phyloP scores from a whole-genome alignment of 179 eudicot genomes.

The Spinacia oleracea region DNA sequence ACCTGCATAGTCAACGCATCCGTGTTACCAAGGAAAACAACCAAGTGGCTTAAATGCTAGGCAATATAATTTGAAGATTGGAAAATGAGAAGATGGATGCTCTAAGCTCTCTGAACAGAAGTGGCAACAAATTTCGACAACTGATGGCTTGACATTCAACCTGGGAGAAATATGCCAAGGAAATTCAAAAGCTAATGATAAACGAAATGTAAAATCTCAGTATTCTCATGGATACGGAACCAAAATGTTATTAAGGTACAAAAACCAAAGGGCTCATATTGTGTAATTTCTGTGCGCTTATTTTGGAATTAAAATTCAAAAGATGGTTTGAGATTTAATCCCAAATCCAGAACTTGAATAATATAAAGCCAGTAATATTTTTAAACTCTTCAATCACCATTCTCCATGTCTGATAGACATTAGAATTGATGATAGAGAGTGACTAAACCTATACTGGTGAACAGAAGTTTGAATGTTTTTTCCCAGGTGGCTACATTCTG shows the following conservation, averaged over 20 bases:
- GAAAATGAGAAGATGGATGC: background rate
- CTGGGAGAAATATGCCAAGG: background rate
- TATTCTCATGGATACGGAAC: background rate
- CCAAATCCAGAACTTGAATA: background rate
- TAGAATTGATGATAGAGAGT: background rate
- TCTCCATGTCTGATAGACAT: background rate
- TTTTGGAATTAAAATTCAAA: background rate
- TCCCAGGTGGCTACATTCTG: background rate
- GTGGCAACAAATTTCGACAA: background rate
- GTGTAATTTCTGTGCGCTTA: background rate
- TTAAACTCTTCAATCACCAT: background rate
- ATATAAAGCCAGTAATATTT: background rate
- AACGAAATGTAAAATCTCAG: background rate
- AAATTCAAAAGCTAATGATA: background rate
- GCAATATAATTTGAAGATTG: constrained; percentile 5
- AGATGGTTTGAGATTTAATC: background rate
- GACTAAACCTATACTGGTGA: background rate
- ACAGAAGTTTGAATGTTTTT: background rate
- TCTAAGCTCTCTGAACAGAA: background rate
- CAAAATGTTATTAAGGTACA: background rate
- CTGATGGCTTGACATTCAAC: background rate
- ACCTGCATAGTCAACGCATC: constrained; percentile 40
- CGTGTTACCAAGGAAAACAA: constrained; percentile 1
- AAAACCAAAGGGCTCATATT: background rate
- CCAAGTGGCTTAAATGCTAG: background rate